Evolutionary conservation across 2,329 filamentous ascomycete species (phyloP).

Genomic region (Tolypocladium sp.): DNA sequence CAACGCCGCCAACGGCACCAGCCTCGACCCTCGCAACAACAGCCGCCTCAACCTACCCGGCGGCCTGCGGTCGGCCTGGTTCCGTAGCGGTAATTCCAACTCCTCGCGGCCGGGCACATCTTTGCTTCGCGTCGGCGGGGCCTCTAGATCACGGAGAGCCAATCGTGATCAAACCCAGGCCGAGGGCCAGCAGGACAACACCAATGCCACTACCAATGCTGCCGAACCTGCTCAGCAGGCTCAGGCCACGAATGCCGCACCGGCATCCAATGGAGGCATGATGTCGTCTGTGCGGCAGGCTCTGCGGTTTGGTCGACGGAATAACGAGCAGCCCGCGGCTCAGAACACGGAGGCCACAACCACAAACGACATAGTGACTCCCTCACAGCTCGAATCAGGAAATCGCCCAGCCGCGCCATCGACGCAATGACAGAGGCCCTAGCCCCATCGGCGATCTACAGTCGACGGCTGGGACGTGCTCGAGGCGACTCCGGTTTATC

Average conservation of each 20-base stretch:
- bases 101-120: neutral
- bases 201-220: neutral
- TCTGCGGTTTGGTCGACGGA: slow-evolving; percentile 20
- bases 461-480: no score
- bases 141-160: slow-evolving; percentile 1
- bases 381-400: slow-evolving; percentile 38
- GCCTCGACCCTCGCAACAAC: slow-evolving; percentile 26
- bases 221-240: neutral
- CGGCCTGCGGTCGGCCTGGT: slow-evolving; percentile 30
- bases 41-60: slow-evolving; percentile 39
- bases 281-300: slow-evolving; percentile 22
- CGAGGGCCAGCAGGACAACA: slow-evolving; percentile 3
- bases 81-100: slow-evolving; percentile 11
- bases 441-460: neutral
- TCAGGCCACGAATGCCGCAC: neutral
- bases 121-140: neutral
- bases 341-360: slow-evolving; percentile 5
- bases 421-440: neutral
- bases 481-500: no score
- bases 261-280: slow-evolving; percentile 11
- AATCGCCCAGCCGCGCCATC: slow-evolving; percentile 15
- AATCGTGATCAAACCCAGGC: neutral
- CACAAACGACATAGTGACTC: slow-evolving; percentile 24
- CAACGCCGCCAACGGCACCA: slow-evolving; percentile 8
- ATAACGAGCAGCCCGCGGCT: slow-evolving; percentile 9